A percentile compares a stretch with the other conserved stretches of the same genome.
These are phyloP conservation scores for Cryptococcus sp. DNA, from an alignment of 1,284 basidiomycete species.

Conservation along the genomic window DNA sequence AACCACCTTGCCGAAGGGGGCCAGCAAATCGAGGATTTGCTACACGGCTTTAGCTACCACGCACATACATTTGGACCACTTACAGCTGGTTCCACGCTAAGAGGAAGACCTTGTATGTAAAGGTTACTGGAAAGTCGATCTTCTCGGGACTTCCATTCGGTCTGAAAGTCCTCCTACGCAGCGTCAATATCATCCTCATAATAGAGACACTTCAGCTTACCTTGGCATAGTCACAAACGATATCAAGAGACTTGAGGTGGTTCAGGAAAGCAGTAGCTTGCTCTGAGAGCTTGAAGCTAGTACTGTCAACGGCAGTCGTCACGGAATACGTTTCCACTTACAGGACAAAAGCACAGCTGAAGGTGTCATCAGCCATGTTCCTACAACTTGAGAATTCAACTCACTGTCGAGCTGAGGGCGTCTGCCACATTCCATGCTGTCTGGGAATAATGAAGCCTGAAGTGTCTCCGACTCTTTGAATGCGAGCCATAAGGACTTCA, in stretches of 20 bases:
- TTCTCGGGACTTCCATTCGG: conserved; percentile 33
- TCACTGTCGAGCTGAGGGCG: conserved; percentile 1
- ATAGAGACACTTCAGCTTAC: conserved; percentile 7
- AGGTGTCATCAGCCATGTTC: neutral
- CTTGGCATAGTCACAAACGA: conserved; percentile 28
- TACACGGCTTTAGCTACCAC: too few species aligned
- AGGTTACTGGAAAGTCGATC: conserved; percentile 37
- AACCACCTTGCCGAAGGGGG: conserved; percentile 21
- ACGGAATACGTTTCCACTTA: conserved; percentile 2
- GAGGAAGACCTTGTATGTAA: conserved; percentile 36
- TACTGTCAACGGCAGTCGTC: neutral
- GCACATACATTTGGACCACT: too few species aligned
- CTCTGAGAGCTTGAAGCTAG: conserved; percentile 23
- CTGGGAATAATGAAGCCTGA: neutral
- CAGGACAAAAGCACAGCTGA: conserved; percentile 32
- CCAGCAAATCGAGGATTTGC: conserved; percentile 12
- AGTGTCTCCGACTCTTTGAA: conserved; percentile 7
- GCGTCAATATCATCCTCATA: neutral
- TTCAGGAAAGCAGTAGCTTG: conserved; percentile 24
- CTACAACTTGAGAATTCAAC: neutral
- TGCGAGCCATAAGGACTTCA: conserved; percentile 24
- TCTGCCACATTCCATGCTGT: neutral
- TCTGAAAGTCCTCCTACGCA: conserved; percentile 33
- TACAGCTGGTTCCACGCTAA: neutral
- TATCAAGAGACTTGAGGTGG: conserved; percentile 9